phyloP scores from a whole-genome alignment of 2,329 filamentous ascomycete species.

The Claviceps fusiformis region DNA sequence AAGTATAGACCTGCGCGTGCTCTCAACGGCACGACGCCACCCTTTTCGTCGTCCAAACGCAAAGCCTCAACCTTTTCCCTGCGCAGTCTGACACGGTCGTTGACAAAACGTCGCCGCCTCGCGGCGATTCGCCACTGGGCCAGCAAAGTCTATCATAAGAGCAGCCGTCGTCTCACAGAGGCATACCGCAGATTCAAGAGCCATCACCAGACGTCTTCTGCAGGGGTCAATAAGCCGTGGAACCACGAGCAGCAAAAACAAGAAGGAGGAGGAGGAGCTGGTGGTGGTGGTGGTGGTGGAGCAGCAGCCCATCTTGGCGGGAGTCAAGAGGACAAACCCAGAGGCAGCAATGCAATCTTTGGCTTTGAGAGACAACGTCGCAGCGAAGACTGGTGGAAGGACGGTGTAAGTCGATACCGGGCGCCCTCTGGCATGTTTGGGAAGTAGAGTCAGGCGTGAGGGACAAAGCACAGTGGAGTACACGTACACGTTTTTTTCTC shows the following conservation, averaged over 20 bases:
- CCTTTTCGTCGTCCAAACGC: conserved; percentile 13
- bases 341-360: conserved; percentile 13
- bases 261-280: background rate
- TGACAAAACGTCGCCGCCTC: conserved; percentile 14
- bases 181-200: conserved; percentile 15
- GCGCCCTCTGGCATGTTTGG: conserved; percentile 5
- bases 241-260: background rate
- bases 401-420: conserved; percentile 19
- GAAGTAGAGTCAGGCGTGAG: background rate
- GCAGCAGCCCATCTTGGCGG: background rate
- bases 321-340: conserved; percentile 13
- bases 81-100: conserved; percentile 13
- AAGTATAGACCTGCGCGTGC: background rate
- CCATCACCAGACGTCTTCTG: conserved; percentile 9
- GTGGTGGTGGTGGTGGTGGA: too few relatives aligned
- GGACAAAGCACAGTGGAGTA: background rate
- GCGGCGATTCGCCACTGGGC: conserved; percentile 17
- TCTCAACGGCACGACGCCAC: background rate
- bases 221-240: background rate
- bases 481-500: background rate
- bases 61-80: conserved; percentile 19
- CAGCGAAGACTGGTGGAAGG: conserved; percentile 22
- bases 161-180: conserved; percentile 14
- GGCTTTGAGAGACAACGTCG: conserved; percentile 12
- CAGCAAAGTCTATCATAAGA: conserved; percentile 12